A percentile compares a stretch with the other conserved stretches of the same genome.
Conservation (phyloP, 1,139 yeast species). For the Taphrina communis region DNA sequence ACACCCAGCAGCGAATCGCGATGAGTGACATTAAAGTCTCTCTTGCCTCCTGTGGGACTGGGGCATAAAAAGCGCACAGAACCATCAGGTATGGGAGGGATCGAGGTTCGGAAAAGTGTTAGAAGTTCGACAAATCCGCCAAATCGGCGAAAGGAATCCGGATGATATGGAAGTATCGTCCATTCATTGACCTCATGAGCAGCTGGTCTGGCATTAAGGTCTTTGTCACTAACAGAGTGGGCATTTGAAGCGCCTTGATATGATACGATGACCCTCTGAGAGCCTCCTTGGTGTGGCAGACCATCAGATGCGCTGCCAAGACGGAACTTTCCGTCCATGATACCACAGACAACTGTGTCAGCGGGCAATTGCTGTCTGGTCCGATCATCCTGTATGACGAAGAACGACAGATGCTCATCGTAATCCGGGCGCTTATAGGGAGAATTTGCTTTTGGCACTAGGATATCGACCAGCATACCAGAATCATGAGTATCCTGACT, state of each 20-base stretch:
- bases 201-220: neutral
- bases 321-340: neutral
- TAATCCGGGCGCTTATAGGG: neutral
- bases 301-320: too few species aligned
- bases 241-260: neutral
- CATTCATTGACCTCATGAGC: neutral
- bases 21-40: neutral
- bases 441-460: neutral
- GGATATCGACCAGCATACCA: neutral
- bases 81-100: neutral
- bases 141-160: neutral
- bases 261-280: neutral
- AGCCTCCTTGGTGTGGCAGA: too few species aligned
- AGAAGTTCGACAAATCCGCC: neutral
- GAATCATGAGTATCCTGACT: too few species aligned
- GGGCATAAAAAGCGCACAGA: neutral
- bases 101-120: neutral
- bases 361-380: neutral
- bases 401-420: neutral
- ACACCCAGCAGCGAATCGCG: neutral
- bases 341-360: neutral
- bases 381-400: neutral
- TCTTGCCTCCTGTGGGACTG: neutral
- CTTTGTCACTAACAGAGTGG: neutral
- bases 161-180: neutral